Evolutionary conservation across 208 protist genomes (phyloP), one percentile per base, ranked within the genome.

Genomic region (Trypanosoma mega): DNA sequence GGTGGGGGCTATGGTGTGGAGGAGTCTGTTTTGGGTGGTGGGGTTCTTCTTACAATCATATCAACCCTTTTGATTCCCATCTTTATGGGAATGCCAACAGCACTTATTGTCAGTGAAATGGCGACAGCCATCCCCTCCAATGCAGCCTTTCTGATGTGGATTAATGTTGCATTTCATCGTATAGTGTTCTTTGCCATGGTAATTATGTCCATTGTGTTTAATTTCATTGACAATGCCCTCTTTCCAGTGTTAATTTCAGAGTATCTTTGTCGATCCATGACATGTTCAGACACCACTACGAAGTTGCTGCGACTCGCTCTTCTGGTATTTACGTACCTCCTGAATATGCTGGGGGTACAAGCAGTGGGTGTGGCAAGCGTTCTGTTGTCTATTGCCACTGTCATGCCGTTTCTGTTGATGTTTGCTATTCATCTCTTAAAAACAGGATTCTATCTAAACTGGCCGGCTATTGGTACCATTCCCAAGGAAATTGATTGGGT

Each of bases 221-320:
- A 74, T 21, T 84, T 79, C 23, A 69, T 87, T 5, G 81, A 93
- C 68, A 91, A 90, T 60, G 84, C 81, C 12, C 73, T 91, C 27
- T 94, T 82, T 65, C 75, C 78, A 12, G 76, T 88, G n/a, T 39
- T 94, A 16, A 81, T 94, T 47, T 90, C 86, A 21, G 84, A 94
- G 59, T 91, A 91, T 46, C 37, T 85, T 9, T 91, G 79, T 68
- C 75, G 72, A 31, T 63, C 75, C 1, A 31, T 84, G n/a, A 46
- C 58, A 9, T 87, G 83, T 61, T 64, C 62, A 47, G 24, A 45
- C 5, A 34, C 46, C 9, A 34, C 21, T 0, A 74, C 31, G 16
- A 74, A 59, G 24, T 16, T 39, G 2, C 71, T 89, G 36, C 72
- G 82, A 2, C 23, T 81, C 7, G 73, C 65, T 21, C 86, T 93